Conservation (phyloP, 1,284 basidiomycete species). For the Neolentinus lepideus region DNA sequence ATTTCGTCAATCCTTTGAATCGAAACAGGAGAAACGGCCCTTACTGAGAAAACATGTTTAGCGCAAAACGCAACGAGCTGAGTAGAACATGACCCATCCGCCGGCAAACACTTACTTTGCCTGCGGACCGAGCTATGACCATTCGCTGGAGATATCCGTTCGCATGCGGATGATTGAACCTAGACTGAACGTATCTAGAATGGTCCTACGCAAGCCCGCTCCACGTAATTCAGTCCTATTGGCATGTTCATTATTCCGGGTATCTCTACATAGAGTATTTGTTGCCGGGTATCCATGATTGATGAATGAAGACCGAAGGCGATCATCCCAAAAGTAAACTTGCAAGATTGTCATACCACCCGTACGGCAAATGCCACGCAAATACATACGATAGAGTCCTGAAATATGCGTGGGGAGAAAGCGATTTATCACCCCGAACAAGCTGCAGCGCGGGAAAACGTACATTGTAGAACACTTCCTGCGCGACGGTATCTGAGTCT, state of each 20-base stretch:
- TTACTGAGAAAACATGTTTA: not conserved
- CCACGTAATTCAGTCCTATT: not conserved
- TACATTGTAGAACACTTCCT: slow-evolving; percentile 67
- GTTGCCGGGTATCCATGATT: not conserved
- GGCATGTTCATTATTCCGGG: slow-evolving; percentile 2
- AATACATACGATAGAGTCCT: slow-evolving; percentile 72
- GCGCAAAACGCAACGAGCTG: not conserved
- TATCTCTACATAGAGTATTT: slow-evolving; percentile 1
- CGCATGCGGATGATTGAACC: not conserved
- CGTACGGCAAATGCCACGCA: slow-evolving; percentile 68
- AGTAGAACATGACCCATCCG: not conserved
- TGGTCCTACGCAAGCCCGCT: not conserved
- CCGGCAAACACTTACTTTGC: not conserved
- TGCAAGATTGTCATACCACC: slow-evolving; percentile 28
- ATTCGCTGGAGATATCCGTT: not conserved
- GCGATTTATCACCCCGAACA: slow-evolving; percentile 6
- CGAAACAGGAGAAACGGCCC: not conserved
- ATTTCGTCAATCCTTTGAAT: not conserved
- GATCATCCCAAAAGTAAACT: not conserved
- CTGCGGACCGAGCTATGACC: not conserved
- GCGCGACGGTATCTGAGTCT: slow-evolving; percentile 59
- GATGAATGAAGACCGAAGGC: not conserved
- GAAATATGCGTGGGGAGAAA: slow-evolving; percentile 9
- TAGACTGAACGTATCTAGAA: not conserved
- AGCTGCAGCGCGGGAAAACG: slow-evolving; percentile 18